Evolutionary conservation across 164 flowering plant species (phyloP).

Genomic region (Echeveria elegans): DNA sequence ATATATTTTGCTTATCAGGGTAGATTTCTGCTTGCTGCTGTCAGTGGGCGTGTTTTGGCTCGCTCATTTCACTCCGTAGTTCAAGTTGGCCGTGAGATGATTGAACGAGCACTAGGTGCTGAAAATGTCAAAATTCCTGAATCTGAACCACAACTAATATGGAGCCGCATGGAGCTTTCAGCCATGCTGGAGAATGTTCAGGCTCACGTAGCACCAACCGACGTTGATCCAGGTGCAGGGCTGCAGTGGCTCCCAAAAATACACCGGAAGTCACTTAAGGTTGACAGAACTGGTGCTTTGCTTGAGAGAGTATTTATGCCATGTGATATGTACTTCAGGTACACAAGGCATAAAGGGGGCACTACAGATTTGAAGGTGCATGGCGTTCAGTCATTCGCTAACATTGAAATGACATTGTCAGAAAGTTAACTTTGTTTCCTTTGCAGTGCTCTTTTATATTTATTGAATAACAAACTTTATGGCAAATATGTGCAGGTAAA

Average conservation of each 20-base stretch:
- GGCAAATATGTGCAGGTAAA: slow-evolving; percentile 45
- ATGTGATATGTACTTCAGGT: slow-evolving; percentile 95
- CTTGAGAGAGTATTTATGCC: slow-evolving; percentile 98
- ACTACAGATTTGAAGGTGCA: slow-evolving; percentile 86
- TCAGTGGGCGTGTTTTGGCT: slow-evolving; percentile 92
- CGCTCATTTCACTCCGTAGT: slow-evolving; percentile 96
- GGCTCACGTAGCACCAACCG: slow-evolving; percentile 99
- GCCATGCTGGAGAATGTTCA: slow-evolving; percentile 98
- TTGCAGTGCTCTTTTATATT: background rate
- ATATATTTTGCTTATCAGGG: slow-evolving; percentile 47
- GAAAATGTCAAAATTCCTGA: slow-evolving; percentile 54
- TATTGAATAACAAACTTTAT: background rate
- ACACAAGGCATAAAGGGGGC: slow-evolving; percentile 98
- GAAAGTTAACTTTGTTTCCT: slow-evolving; percentile 1
- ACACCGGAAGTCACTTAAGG: slow-evolving; percentile 79
- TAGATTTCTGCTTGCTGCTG: slow-evolving; percentile 96
- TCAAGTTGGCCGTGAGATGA: slow-evolving; percentile 84
- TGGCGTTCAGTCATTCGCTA: background rate
- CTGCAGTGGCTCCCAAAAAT: slow-evolving; percentile 98
- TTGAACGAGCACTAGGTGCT: slow-evolving; percentile 82
- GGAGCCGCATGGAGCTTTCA: slow-evolving; percentile 88
- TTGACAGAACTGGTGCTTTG: slow-evolving; percentile 95
- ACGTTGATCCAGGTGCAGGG: slow-evolving; percentile 99
- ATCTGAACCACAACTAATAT: slow-evolving; percentile 80
- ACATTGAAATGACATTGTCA: background rate